Base-by-base conservation (phyloP, 2,329 filamentous ascomycete species). In the Fusarium guadeloupense region DNA sequence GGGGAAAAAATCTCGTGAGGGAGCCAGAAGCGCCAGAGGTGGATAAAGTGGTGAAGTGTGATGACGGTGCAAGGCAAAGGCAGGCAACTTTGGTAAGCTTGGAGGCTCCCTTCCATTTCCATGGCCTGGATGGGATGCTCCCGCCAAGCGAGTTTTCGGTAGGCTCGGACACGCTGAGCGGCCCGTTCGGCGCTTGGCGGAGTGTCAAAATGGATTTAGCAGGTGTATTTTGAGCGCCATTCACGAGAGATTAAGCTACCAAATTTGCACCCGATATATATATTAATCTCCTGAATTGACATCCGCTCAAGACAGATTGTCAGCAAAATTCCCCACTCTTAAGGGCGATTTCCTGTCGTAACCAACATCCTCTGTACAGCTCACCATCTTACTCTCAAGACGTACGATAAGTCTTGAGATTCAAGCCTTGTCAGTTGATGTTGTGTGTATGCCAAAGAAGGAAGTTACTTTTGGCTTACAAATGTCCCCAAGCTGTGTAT, bases 111-210 rank as follows among this genome's bases (percentile, higher is more conserved):
- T 28, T 28, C 12, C 26, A 5, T n/a, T n/a, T n/a, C n/a, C n/a
- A n/a, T n/a, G n/a, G n/a, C 23, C 2, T 25, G 23, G 23, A 28
- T 28, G 26, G 12, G 56, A 64, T 64, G 46, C 56, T 65, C 51
- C 56, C 58, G 67, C 67, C 67, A 67, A 69, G 67, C 38, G 55
- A 55, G 49, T 52, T 50, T 50, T 67, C 68, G 68, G 68, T 68
- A 69, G 52, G 44, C 39, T 63, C 68, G 66, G 68, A 59, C 59
- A 53, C 34, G 54, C 48, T 68, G 60, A 26, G 51, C 57, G 62
- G 65, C 30, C 62, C 57, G 66, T 51, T 47, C 37, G 19, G 54
- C 51, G 45, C 61, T 66, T 30, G 52, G 38, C 39, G 16, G n/a
- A 9, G 62, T 66, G 62, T 16, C 8, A 45, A 60, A 55, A 35